Conservation (phyloP, 192 early-diverging fungal genomes). For the Backusella westeae region DNA sequence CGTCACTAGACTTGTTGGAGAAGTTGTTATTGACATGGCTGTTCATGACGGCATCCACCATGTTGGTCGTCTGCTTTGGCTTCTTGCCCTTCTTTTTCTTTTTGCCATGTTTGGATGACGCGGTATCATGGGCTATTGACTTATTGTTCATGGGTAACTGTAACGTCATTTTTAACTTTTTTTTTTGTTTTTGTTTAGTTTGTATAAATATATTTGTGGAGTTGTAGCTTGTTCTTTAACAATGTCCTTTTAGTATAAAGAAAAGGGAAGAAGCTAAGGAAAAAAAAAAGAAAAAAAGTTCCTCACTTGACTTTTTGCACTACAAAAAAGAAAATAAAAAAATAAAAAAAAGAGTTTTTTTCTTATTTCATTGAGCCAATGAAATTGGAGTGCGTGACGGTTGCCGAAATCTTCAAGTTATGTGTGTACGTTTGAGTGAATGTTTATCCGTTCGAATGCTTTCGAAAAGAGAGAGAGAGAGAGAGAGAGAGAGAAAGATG, state of each 20-base stretch:
- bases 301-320: background rate
- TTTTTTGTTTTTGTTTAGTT: background rate
- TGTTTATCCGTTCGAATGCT: background rate
- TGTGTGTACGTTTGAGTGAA: background rate
- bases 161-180: background rate
- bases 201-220: background rate
- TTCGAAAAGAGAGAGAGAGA: too few relatives aligned
- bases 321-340: background rate
- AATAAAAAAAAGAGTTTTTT: background rate
- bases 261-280: background rate
- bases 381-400: background rate
- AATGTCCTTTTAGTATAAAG: background rate
- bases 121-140: constrained; percentile 6
- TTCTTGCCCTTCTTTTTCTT: background rate
- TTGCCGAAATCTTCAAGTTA: background rate
- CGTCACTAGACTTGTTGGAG: background rate
- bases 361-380: background rate
- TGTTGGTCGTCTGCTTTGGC: background rate
- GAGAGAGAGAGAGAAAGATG: too few relatives aligned
- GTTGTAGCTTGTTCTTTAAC: background rate
- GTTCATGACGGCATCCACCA: constrained; percentile 1
- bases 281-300: background rate
- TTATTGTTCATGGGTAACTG: constrained; percentile 6
- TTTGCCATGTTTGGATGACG: background rate
- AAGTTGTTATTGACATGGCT: background rate